Percentiles rank a stretch among this genome's conserved stretches.
phyloP scores from a whole-genome alignment of 2,329 filamentous ascomycete species.

The Verticillium dahliae region DNA sequence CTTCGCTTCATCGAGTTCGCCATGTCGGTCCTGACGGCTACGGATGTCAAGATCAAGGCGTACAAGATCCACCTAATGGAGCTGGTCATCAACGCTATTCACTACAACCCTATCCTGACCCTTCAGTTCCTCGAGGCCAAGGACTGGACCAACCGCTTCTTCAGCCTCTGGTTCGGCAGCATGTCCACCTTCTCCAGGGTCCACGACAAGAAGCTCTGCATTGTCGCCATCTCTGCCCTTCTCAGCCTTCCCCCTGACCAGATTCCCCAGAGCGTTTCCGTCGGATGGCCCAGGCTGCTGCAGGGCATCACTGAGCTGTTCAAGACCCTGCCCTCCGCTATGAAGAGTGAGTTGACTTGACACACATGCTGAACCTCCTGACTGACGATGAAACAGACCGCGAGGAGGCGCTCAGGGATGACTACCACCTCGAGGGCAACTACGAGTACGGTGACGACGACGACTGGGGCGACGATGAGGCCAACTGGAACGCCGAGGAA shows the following conservation, averaged over 20 bases:
- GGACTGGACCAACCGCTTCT: constrained; percentile 97
- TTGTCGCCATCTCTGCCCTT: constrained; percentile 83
- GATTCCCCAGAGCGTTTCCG: constrained; percentile 86
- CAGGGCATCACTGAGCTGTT: constrained; percentile 86
- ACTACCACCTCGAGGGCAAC: constrained; percentile 61
- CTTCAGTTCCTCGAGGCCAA: constrained; percentile 85
- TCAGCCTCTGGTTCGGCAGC: constrained; percentile 95
- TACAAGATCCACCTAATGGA: constrained; percentile 97
- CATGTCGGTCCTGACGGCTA: constrained; percentile 71
- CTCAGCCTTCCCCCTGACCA: constrained; percentile 73
- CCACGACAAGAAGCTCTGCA: constrained; percentile 97
- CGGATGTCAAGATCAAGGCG: constrained; percentile 81
- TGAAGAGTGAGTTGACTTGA: constrained; percentile 60
- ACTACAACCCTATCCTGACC: constrained; percentile 87
- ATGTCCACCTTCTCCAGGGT: constrained; percentile 91
- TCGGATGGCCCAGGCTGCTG: constrained; percentile 88
- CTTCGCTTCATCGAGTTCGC: constrained; percentile 84
- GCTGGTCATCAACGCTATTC: constrained; percentile 96
- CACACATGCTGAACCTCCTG: constrained; percentile 7
- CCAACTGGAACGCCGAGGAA: constrained; percentile 71
- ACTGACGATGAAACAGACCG: constrained; percentile 51
- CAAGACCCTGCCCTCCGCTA: constrained; percentile 78
- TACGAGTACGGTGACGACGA: constrained; percentile 68
- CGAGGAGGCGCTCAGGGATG: constrained; percentile 85
- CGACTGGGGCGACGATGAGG: constrained; percentile 76